Evolutionary conservation across 2,329 filamentous ascomycete genomes (phyloP), one percentile per base, ranked within the genome.

Genomic region (Penicillium italicum): DNA sequence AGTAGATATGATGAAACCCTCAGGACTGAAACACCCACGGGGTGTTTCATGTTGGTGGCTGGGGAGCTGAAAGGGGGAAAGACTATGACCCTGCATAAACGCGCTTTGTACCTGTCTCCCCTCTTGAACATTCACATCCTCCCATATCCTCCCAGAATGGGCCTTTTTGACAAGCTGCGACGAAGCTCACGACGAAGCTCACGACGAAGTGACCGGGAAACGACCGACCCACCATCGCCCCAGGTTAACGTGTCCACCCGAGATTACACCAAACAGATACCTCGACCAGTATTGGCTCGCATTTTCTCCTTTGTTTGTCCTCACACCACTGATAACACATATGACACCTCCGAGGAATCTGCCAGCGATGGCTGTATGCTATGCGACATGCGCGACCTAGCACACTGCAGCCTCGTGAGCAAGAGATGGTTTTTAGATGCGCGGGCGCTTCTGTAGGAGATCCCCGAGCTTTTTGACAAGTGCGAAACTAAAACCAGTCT

Each of bases 301-400:
- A 92, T 97, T 69, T 93, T 97, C 72, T 76, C 82, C 65, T 85
- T 85, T 63, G 86, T 97, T 54, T 97, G 92, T 66, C 92, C 92
- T 8, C 93, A 97, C 74, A 79, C 85, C 34, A 76, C 78, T 51
- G 92, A 97, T 74, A 80, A 86, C 69, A 86, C 82, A 57, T 95
- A 94, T 73, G 87, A 90, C 62, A 86, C 86, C 40, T 93, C 89
- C 68, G 93, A 97, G 77, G 83, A 89, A 66, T 90, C 88, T 57
- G 85, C 88, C 62, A 82, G 85, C 47, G 87, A 91, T 76, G 86
- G 85, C 54, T 97, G 93, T 77, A 93, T 94, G 89, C 85, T 96
- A 63, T 97, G 93, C 77, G 91, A 96, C 76, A 82, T 94, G 78
- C 86, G 92, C 63, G 91, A 97, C 73, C 82, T 97, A 53, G 85